Evolutionary conservation across 495 filamentous ascomycete genomes (phyloP).

Genomic region (Neurospora sp.): DNA sequence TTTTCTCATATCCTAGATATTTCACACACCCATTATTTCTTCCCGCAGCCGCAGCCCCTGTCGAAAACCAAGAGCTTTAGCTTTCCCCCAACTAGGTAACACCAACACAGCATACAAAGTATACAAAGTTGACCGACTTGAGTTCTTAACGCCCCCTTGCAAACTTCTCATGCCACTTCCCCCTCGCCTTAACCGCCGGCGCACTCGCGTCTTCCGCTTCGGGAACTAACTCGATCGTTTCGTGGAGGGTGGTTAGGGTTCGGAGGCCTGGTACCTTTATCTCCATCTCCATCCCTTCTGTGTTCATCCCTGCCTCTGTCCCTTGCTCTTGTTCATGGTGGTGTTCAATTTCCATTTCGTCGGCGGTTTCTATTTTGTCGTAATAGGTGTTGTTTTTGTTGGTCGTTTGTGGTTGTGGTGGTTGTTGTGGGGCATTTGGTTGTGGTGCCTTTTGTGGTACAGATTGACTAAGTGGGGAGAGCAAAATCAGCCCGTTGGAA

Average conservation of each 20-base stretch:
- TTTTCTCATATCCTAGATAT: no score
- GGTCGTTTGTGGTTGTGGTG: neutral
- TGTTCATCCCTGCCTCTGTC: no score
- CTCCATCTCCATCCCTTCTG: neutral
- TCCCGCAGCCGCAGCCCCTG: no score
- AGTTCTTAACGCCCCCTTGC: conserved; percentile 32
- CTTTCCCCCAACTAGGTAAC: no score
- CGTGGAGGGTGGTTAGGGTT: conserved; percentile 58
- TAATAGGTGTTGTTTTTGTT: no score
- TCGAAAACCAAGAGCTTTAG: no score
- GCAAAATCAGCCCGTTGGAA: conserved; percentile 73
- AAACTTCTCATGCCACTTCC: conserved; percentile 90
- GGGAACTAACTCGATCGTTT: conserved; percentile 59
- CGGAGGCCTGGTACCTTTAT: conserved; percentile 36
- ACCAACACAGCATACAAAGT: no score
- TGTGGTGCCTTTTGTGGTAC: neutral
- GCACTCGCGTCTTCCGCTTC: conserved; percentile 20
- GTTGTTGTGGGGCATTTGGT: neutral
- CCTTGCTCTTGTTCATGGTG: no score
- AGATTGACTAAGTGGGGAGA: conserved; percentile 31
- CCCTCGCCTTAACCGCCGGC: conserved; percentile 38
- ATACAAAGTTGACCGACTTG: no score
- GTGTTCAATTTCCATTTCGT: neutral
- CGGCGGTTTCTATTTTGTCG: neutral
- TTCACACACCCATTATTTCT: no score